Percentiles rank a stretch among this genome's conserved stretches.
Evolutionary conservation across 2,329 filamentous ascomycete genomes (phyloP).

Genomic region (Penicillium nordicum): DNA sequence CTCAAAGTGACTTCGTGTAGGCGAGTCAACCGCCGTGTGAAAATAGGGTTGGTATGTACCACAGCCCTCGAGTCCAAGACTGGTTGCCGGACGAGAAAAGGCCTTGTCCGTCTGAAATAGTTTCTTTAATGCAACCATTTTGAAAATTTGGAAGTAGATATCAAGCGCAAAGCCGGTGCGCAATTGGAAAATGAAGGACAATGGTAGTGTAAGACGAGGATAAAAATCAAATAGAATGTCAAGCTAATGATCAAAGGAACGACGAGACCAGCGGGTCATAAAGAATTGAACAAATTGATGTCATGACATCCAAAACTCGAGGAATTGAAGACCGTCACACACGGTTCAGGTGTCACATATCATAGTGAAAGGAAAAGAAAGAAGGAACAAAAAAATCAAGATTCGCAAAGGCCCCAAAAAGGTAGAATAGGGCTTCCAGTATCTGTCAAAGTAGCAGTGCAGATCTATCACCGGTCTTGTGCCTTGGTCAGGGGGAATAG

Average conservation of each 20-base stretch:
- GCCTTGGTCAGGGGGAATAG: slow-evolving; percentile 22
- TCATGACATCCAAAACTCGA: slow-evolving; percentile 18
- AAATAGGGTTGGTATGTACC: slow-evolving; percentile 7
- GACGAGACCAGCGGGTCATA: slow-evolving; percentile 17
- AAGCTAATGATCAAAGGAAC: slow-evolving; percentile 11
- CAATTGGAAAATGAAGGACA: background rate
- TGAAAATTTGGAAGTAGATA: slow-evolving; percentile 8
- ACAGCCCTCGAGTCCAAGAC: slow-evolving; percentile 6
- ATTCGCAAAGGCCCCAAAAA: background rate
- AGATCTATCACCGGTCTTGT: slow-evolving; percentile 20
- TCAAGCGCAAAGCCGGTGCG: slow-evolving; percentile 2
- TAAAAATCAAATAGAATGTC: background rate
- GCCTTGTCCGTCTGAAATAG: slow-evolving; percentile 32
- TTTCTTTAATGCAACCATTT: slow-evolving; percentile 36
- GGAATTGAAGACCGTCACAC: slow-evolving; percentile 12
- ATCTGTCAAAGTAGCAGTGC: slow-evolving; percentile 15
- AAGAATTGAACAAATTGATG: slow-evolving; percentile 8
- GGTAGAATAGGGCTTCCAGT: slow-evolving; percentile 5
- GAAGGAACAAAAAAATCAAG: slow-evolving; percentile 5
- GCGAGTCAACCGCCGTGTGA: slow-evolving; percentile 6
- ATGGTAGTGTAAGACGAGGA: slow-evolving; percentile 3
- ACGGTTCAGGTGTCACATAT: slow-evolving; percentile 12
- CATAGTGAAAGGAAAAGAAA: background rate
- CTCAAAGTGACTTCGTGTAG: slow-evolving; percentile 11
- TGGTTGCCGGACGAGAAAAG: slow-evolving; percentile 13